phyloP scores from a whole-genome alignment of 2,329 filamentous ascomycete species.

The Chrysosporium keratinophilum region DNA sequence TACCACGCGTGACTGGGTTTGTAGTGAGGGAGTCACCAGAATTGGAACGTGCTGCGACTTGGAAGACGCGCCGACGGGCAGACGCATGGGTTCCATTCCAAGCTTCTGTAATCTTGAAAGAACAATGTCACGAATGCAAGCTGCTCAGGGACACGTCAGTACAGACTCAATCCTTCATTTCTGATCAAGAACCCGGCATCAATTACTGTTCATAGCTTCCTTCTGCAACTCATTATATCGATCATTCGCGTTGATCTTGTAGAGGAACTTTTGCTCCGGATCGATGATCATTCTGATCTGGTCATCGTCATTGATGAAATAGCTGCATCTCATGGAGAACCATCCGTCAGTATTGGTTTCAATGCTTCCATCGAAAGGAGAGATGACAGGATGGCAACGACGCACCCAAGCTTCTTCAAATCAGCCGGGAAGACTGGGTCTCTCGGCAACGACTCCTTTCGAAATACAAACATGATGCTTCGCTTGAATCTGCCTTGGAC shows the following conservation, averaged over 20 bases:
- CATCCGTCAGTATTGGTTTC: neutral
- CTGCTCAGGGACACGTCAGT: conserved; percentile 34
- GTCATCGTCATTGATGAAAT: conserved; percentile 66
- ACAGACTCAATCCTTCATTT: neutral
- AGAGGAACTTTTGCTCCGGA: conserved; percentile 62
- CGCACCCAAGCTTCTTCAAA: conserved; percentile 61
- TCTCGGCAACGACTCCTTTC: conserved; percentile 55
- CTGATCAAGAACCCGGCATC: conserved; percentile 7
- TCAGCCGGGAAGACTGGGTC: conserved; percentile 58
- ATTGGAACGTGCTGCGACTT: conserved; percentile 57
- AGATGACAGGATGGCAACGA: neutral
- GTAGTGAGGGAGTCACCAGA: conserved; percentile 50
- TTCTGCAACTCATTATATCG: conserved; percentile 67
- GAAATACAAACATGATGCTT: conserved; percentile 61
- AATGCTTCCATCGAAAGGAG: neutral
- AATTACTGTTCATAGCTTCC: conserved; percentile 60
- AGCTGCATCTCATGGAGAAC: conserved; percentile 41
- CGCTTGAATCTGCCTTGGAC: neutral
- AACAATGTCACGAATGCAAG: conserved; percentile 52
- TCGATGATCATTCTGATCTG: conserved; percentile 61
- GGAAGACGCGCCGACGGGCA: conserved; percentile 47
- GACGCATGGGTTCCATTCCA: conserved; percentile 49
- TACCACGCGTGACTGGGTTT: conserved; percentile 52
- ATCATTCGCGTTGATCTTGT: conserved; percentile 60
- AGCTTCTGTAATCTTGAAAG: conserved; percentile 50